Base-by-base conservation (phyloP, 164 flowering plant species). In the Pachysandra terminalis region DNA sequence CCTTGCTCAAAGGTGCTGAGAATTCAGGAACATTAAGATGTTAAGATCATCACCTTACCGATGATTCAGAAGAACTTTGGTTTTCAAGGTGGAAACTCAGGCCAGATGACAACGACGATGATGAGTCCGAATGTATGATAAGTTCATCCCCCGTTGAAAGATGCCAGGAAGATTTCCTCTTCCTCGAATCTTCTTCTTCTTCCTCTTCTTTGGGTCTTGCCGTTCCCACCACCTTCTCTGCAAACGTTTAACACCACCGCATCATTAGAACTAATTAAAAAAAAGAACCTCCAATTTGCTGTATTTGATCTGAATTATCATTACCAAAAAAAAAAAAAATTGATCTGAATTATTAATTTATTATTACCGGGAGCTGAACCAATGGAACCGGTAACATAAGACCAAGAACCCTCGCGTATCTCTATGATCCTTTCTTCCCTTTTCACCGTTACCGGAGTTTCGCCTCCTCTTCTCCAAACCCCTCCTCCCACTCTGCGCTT, bases 381-480 rank as follows among this genome's bases (percentile, higher is more conserved):
- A 27, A 91, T 86, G 22, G 99, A 83, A 55, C 91, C 94, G 19
- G 85, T 91, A 67, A 89, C 83, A 74, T 92, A 95, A 27, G 89
- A 79, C 99, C 99, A 95, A 32, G 94, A 84, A 63, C 99, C 99
- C 81, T 86, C 90, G 1, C 91, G 87, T 57, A 95, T 75, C 79
- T 92, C 94, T 55, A 83, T 82, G 53, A 90, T 81, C 73, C 99
- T 75, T 10, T 90, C 94, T 70, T 85, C 91, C 93, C 90, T 81
- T 68, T 81, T 87, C 68, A 95, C 93, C 5, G 80, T 66, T 3
- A 69, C 69, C 9, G 99, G 99, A 55, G 75, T 69, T 69, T 92
- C 97, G 23, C 84, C 93, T 59, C 96, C 91, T 81, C 99, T 83
- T 76, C 96, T 87, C 94, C 96, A 95, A 78, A 95, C 75, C 56